A percentile compares a stretch with the other conserved stretches of the same genome.
These are phyloP conservation scores for Trichosporon faecale DNA, from an alignment of 1,284 basidiomycete genomes.

Conservation along the genomic window DNA sequence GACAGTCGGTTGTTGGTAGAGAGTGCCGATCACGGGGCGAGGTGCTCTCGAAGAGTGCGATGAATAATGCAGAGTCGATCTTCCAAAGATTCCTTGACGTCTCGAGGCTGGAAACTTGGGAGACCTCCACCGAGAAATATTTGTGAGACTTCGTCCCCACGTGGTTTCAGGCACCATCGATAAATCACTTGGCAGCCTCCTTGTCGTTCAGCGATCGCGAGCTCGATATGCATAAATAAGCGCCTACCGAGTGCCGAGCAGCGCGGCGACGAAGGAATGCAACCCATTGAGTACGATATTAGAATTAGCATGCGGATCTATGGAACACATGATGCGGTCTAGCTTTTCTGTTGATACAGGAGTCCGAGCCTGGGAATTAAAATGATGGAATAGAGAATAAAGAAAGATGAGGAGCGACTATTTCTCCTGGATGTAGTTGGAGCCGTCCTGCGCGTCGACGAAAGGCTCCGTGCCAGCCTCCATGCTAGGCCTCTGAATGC, in stretches of 20 bases:
- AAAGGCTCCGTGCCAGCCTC: constrained; percentile 9
- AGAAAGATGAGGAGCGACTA: background rate
- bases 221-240: too few relatives aligned
- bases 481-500: constrained; percentile 23
- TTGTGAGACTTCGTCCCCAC: background rate
- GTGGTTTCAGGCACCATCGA: background rate
- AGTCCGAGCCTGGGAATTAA: background rate
- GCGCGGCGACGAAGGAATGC: background rate
- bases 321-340: background rate
- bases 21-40: background rate
- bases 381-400: background rate
- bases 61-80: background rate
- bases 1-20: too few relatives aligned
- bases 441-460: background rate
- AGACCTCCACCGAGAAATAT: constrained; percentile 11
- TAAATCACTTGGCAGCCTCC: too few relatives aligned
- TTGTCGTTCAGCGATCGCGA: too few relatives aligned
- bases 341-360: background rate
- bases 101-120: background rate
- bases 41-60: background rate
- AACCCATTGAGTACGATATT: background rate
- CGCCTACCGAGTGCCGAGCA: too few relatives aligned
- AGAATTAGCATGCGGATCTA: background rate
- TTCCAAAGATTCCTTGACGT: background rate
- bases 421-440: background rate